phyloP scores from a whole-genome alignment of 257 asterid species.

The Mentha longifolia region DNA sequence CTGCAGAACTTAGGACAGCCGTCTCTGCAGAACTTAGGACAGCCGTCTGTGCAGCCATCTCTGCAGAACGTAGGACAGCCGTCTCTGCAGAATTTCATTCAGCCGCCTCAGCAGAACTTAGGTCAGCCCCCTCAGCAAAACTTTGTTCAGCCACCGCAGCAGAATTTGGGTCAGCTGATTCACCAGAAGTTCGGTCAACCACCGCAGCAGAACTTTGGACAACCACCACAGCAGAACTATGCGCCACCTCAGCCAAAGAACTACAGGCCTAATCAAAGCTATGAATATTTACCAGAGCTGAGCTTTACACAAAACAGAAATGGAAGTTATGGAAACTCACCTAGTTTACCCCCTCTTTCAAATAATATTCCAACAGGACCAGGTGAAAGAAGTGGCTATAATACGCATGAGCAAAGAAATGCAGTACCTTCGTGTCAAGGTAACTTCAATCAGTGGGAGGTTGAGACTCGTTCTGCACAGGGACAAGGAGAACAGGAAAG shows the following conservation, averaged over 20 bases:
- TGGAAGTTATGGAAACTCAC: slow-evolving; percentile 42
- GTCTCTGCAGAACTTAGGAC: slow-evolving; percentile 30
- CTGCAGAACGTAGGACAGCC: slow-evolving; percentile 30
- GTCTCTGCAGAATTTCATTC: slow-evolving; percentile 33
- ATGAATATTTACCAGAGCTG: not conserved
- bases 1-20: slow-evolving; percentile 31
- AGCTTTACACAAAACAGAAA: slow-evolving; percentile 35
- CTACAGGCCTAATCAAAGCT: not conserved
- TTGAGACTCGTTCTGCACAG: slow-evolving; percentile 13
- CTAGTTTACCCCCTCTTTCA: slow-evolving; percentile 38
- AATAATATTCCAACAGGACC: slow-evolving; percentile 41
- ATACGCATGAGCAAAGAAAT: slow-evolving; percentile 29
- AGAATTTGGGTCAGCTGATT: too few species aligned
- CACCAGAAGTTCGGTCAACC: too few species aligned
- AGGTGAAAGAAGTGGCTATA: slow-evolving; percentile 40
- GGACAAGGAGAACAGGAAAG: not conserved
- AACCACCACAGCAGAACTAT: slow-evolving; percentile 35
- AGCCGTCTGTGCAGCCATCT: slow-evolving; percentile 33
- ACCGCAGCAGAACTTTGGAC: not conserved
- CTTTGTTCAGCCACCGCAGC: not conserved
- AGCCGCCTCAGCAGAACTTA: slow-evolving; percentile 32
- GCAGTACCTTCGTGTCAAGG: slow-evolving; percentile 36
- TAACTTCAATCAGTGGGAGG: slow-evolving; percentile 32
- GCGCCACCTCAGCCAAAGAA: not conserved
- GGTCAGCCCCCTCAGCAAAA: slow-evolving; percentile 39